Percentiles rank a stretch among this genome's conserved stretches.
Evolutionary conservation across 305 asterid genomes (phyloP).

Genomic region (Fraxinus sp.): DNA sequence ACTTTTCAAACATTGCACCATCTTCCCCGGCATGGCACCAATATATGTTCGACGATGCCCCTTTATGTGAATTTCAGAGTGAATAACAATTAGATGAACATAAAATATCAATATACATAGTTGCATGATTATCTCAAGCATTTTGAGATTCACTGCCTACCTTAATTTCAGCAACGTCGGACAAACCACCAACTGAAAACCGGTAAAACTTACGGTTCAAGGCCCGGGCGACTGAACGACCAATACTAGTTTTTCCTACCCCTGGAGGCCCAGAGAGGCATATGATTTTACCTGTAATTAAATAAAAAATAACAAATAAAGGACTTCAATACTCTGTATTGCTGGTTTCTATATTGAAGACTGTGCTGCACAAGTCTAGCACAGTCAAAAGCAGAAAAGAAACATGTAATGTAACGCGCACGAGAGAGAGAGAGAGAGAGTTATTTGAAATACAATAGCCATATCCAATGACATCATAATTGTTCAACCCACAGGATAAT

Average conservation of each 20-base stretch:
- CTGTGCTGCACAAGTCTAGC: constrained; percentile 9
- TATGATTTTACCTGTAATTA: constrained; percentile 77
- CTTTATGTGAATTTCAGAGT: constrained; percentile 40
- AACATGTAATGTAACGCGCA: neutral
- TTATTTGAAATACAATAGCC: neutral
- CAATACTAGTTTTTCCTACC: constrained; percentile 99
- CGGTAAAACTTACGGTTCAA: constrained; percentile 94
- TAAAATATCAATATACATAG: neutral
- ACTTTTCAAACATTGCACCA: constrained; percentile 93
- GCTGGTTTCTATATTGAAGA: constrained; percentile 6
- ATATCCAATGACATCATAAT: neutral
- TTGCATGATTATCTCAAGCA: constrained; percentile 1
- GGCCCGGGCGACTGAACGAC: constrained; percentile 97
- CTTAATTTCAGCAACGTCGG: constrained; percentile 99
- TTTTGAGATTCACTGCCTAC: constrained; percentile 36
- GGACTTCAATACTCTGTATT: constrained; percentile 10
- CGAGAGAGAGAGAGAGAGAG: neutral
- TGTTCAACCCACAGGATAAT: neutral
- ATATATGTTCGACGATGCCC: constrained; percentile 99
- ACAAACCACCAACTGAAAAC: constrained; percentile 98
- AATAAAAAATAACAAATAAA: constrained; percentile 17
- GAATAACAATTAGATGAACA: neutral
- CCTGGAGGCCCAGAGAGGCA: constrained; percentile 99
- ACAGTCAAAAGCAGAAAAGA: neutral
- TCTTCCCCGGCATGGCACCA: constrained; percentile 99